Conservation (phyloP, 495 filamentous ascomycete genomes). For the Opeltia flavorubescens region DNA sequence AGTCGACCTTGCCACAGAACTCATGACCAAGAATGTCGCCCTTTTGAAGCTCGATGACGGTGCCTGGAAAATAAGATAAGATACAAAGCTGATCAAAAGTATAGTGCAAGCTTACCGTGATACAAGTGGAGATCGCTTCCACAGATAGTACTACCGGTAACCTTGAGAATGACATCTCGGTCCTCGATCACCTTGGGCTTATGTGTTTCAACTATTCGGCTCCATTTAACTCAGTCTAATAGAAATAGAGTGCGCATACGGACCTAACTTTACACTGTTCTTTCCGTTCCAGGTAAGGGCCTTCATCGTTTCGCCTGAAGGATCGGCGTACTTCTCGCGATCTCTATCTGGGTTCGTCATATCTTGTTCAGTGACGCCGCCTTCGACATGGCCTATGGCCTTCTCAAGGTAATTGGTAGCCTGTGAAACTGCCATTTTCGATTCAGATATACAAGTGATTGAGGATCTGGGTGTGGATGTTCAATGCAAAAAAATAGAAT, state of each 20-base stretch:
- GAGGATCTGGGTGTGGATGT: not conserved
- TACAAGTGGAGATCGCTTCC: constrained; percentile 75
- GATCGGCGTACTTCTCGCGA: constrained; percentile 27
- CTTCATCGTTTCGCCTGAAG: constrained; percentile 47
- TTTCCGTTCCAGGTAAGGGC: constrained; percentile 62
- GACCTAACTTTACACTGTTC: constrained; percentile 43
- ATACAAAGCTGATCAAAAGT: not conserved
- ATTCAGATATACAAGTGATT: not conserved
- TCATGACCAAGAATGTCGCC: constrained; percentile 89
- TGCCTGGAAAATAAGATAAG: constrained; percentile 19
- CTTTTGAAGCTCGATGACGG: constrained; percentile 56
- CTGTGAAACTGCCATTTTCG: constrained; percentile 45
- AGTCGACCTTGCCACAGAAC: constrained; percentile 70
- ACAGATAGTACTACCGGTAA: constrained; percentile 79
- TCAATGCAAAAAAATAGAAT: not conserved
- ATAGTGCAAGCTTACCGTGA: constrained; percentile 34
- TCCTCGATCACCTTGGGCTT: constrained; percentile 60
- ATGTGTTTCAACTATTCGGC: constrained; percentile 36
- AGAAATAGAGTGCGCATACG: constrained; percentile 2
- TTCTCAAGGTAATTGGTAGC: constrained; percentile 51
- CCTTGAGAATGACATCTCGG: constrained; percentile 66
- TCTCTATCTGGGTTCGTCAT: constrained; percentile 30
- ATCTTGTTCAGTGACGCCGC: constrained; percentile 42
- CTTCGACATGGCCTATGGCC: constrained; percentile 47
- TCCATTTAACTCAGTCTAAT: not conserved